These are phyloP conservation scores for Monilinia laxa DNA, from an alignment of 2,329 filamentous ascomycete genomes.

Conservation along the genomic window DNA sequence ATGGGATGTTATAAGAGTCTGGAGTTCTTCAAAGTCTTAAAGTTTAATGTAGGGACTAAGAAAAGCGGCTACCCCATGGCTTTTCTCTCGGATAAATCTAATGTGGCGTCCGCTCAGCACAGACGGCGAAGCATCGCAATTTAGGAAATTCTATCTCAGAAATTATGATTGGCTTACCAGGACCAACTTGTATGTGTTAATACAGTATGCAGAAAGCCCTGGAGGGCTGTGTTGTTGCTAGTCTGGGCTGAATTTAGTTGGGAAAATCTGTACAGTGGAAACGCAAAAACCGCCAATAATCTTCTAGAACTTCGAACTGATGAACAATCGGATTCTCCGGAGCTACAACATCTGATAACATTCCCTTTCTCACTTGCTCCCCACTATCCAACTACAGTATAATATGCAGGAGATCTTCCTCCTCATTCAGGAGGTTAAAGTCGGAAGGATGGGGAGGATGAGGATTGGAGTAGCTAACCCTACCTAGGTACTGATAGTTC, in stretches of 20 bases:
- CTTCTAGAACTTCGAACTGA: neutral
- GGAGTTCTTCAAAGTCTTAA: neutral
- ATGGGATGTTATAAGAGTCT: slow-evolving; percentile 1
- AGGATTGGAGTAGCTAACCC: too few relatives aligned
- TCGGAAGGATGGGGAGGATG: too few relatives aligned
- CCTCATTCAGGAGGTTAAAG: neutral
- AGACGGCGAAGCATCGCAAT: slow-evolving; percentile 17
- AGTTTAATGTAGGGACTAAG: neutral
- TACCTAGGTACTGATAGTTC: too few relatives aligned
- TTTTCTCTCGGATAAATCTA: neutral
- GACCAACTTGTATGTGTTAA: neutral
- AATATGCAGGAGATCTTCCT: neutral
- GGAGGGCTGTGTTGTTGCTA: too few relatives aligned
- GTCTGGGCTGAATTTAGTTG: slow-evolving; percentile 6
- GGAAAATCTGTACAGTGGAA: neutral
- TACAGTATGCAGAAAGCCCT: neutral
- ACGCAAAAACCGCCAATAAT: neutral
- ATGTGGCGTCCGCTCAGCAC: slow-evolving; percentile 15
- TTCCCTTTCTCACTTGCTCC: neutral
- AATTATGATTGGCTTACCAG: slow-evolving; percentile 2
- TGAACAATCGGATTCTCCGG: neutral
- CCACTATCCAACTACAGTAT: neutral
- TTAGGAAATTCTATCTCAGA: slow-evolving; percentile 5
- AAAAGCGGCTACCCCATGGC: neutral
- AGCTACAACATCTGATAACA: neutral